Conservation (phyloP, 2,329 filamentous ascomycete species). For the Neofusicoccum sp. region DNA sequence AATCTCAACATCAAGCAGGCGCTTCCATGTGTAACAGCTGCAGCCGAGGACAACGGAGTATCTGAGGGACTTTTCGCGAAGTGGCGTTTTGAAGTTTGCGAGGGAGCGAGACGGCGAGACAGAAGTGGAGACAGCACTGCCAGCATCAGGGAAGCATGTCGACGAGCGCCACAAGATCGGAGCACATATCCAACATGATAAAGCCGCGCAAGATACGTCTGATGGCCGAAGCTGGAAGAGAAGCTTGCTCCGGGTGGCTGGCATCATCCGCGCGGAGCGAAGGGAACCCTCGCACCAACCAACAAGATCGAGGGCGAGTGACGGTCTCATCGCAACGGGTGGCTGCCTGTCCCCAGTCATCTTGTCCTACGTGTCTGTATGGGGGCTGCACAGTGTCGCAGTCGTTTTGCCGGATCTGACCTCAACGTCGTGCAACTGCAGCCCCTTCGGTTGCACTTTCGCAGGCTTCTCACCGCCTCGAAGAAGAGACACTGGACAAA, state of each 20-base stretch:
- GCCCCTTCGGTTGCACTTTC: conserved; percentile 4
- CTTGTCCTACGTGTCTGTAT: background rate
- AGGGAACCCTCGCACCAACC: background rate
- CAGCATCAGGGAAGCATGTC: background rate
- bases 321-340: conserved; percentile 3
- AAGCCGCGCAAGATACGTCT: background rate
- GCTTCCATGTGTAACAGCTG: background rate
- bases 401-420: conserved; percentile 14
- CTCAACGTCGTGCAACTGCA: background rate
- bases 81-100: background rate
- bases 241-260: conserved; percentile 5
- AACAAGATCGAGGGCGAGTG: background rate
- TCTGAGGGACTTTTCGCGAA: background rate
- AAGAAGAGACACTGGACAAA: conserved; percentile 6
- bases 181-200: background rate
- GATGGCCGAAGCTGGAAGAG: background rate
- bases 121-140: background rate
- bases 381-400: conserved; percentile 7
- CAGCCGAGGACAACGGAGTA: background rate
- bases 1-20: background rate
- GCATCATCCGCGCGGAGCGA: background rate
- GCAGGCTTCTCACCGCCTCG: conserved; percentile 8
- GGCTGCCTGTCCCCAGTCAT: conserved; percentile 8
- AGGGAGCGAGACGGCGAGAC: background rate
- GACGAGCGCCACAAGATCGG: background rate